phyloP scores from a whole-genome alignment of 257 asterid species.

The Nicotiana sylvestris region DNA sequence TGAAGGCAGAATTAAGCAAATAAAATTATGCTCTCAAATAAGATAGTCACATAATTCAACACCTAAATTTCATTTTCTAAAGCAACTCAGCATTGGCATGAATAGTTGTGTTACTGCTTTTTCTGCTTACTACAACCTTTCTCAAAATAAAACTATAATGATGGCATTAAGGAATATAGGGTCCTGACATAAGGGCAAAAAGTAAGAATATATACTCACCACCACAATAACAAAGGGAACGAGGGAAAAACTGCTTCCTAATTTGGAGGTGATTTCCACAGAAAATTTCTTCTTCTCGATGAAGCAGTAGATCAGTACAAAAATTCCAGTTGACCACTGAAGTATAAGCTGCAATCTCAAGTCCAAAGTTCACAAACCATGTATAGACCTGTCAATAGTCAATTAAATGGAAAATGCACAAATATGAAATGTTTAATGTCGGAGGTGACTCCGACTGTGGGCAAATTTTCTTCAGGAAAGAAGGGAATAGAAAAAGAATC shows the following conservation, averaged over 20 bases:
- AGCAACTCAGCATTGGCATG: not conserved
- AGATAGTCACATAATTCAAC: not conserved
- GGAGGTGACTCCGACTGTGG: not conserved
- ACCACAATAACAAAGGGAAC: slow-evolving; percentile 87
- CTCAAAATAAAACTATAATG: not conserved
- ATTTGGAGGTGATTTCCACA: slow-evolving; percentile 65
- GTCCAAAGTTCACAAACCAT: slow-evolving; percentile 47
- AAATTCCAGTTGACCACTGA: slow-evolving; percentile 95
- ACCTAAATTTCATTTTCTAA: not conserved
- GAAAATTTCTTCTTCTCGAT: slow-evolving; percentile 69
- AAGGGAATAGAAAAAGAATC: not conserved
- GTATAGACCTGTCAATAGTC: slow-evolving; percentile 37
- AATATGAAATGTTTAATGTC: not conserved
- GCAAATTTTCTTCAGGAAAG: not conserved
- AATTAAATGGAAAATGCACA: slow-evolving; percentile 29
- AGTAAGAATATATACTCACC: slow-evolving; percentile 46
- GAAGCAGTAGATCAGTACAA: slow-evolving; percentile 78
- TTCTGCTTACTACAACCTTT: not conserved
- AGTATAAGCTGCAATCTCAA: slow-evolving; percentile 95
- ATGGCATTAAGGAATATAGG: not conserved
- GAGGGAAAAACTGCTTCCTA: slow-evolving; percentile 93
- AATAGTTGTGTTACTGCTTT: not conserved
- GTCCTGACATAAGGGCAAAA: not conserved
- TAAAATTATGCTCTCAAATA: not conserved
- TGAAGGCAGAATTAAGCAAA: not conserved